These are phyloP conservation scores for Prunus mume DNA, from an alignment of 306 rosid genomes.

Conservation along the genomic window DNA sequence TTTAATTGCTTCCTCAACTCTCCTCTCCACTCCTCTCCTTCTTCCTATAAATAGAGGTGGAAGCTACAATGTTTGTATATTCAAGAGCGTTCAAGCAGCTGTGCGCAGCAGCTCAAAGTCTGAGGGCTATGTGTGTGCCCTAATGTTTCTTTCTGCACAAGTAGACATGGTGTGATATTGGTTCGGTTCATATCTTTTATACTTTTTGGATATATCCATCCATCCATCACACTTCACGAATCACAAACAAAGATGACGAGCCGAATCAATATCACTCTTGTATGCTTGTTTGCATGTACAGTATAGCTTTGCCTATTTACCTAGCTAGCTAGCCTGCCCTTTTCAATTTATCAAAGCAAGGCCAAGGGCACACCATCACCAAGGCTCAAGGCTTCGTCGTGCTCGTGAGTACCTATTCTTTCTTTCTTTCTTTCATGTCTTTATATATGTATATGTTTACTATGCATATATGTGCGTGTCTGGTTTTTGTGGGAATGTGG, in stretches of 20 bases:
- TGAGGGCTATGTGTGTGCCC: too few relatives aligned
- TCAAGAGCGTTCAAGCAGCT: neutral
- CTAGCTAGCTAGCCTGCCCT: neutral
- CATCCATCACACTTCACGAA: neutral
- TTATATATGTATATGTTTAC: neutral
- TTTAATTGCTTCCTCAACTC: too few relatives aligned
- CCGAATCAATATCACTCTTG: conserved; percentile 89
- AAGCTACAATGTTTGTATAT: neutral
- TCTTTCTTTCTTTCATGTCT: neutral
- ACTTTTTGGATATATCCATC: too few relatives aligned
- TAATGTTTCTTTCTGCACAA: conserved; percentile 31
- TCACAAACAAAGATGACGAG: conserved; percentile 30
- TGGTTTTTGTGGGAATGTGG: neutral
- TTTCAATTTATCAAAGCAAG: neutral
- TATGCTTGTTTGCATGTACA: conserved; percentile 41
- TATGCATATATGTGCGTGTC: neutral
- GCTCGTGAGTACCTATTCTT: neutral
- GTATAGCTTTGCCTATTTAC: neutral
- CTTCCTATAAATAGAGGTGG: conserved; percentile 10
- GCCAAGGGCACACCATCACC: neutral
- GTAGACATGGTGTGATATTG: conserved; percentile 71
- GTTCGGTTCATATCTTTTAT: conserved; percentile 42
- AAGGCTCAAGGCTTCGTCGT: neutral
- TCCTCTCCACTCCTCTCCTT: neutral
- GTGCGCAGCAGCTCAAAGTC: neutral